Conservation (phyloP, 345 rosid genomes). For the Reutealis trisperma region DNA sequence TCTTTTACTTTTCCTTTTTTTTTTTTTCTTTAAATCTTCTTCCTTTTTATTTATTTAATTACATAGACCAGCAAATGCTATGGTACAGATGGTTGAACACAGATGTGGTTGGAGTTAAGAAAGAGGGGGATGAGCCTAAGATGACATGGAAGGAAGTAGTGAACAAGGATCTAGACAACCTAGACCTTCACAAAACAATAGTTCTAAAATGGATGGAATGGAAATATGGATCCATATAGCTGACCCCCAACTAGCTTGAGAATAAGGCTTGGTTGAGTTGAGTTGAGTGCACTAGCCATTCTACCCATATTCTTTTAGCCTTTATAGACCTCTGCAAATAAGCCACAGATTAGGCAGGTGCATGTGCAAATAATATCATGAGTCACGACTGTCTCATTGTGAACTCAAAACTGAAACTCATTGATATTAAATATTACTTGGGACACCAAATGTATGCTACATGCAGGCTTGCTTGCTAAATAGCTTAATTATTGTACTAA, state of each 20-base stretch:
- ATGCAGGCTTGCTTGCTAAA: not conserved
- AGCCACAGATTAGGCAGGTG: not conserved
- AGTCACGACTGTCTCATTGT: not conserved
- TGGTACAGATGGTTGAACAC: too few relatives aligned
- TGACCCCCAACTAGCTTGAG: too few relatives aligned
- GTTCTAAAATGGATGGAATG: too few relatives aligned
- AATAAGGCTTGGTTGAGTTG: too few relatives aligned
- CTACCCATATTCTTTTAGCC: not conserved
- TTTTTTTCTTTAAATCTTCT: not conserved
- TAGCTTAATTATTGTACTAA: not conserved
- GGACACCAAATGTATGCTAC: not conserved
- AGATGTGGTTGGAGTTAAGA: too few relatives aligned
- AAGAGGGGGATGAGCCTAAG: too few relatives aligned
- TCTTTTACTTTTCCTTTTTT: not conserved
- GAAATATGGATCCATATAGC: too few relatives aligned
- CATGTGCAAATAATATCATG: not conserved
- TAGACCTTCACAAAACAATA: too few relatives aligned
- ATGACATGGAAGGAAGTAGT: too few relatives aligned
- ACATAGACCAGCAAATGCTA: too few relatives aligned
- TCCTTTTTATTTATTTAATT: not conserved
- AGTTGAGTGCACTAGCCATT: not conserved
- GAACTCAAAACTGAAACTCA: not conserved
- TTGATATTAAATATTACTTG: not conserved
- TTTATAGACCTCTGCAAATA: not conserved
- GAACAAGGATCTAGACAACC: too few relatives aligned